Evolutionary conservation across 2,329 filamentous ascomycete genomes (phyloP), one percentile per base, ranked within the genome.

Genomic region (Botrytis sinoallii): DNA sequence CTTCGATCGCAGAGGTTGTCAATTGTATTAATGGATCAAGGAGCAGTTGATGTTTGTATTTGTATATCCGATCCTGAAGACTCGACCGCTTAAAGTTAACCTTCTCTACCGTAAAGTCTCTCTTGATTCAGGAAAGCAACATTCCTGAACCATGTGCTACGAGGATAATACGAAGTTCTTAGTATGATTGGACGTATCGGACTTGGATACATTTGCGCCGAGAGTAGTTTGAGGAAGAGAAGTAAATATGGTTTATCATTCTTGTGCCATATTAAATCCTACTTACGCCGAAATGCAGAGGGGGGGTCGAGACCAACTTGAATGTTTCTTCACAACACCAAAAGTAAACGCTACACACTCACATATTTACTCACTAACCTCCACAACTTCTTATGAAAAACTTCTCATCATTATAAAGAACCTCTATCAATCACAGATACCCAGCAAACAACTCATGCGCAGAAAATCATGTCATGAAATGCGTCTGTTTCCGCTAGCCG

Each of bases 161-260:
- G 10, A 55, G 25, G 4, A 14, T 16, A 3, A 16, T 14, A 2
- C 3, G 25, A n/a, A n/a, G 25, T 14, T 16, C 4, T 14, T 7
- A n/a, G 25, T 7, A 16, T n/a, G 25, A 52, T 52, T 14, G 5
- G 5, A 6, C 12, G 48, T 3, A 55, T 55, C 25, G 4, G 2
- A 55, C 25, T n/a, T 55, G 0, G 5, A 16, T n/a, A n/a, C 5
- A n/a, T 55, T 16, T 8, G 48, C n/a, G 12, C 5, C 3, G 12
- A 16, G 12, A 55, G 1, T 25, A 55, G 12, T 55, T 14, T 7
- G 48, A n/a, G 25, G 2, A 55, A 5, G 25, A n/a, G 2, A n/a
- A 55, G 5, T n/a, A 16, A 55, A n/a, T 14, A n/a, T 55, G 4
- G 1, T 0, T 0, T 1, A 55, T n/a, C 10, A n/a, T 16, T 55